These are phyloP conservation scores for Dothistroma septosporum DNA, from an alignment of 2,329 filamentous ascomycete genomes.

Conservation along the genomic window DNA sequence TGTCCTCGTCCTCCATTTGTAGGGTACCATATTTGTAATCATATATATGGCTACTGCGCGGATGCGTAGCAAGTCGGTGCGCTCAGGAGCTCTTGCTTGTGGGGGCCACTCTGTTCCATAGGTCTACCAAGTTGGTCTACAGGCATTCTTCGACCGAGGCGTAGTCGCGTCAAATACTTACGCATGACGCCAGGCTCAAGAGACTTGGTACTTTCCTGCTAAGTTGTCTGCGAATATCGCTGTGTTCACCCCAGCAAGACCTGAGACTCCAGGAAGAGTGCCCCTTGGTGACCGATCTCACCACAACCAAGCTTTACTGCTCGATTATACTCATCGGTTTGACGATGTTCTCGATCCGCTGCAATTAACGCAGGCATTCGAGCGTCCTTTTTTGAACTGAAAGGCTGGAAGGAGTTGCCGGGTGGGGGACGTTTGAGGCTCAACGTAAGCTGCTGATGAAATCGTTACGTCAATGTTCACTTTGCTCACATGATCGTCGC, in stretches of 20 bases:
- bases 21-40: too few species aligned
- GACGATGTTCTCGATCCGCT: conserved; percentile 18
- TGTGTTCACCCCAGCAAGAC: not conserved
- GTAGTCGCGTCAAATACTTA: too few species aligned
- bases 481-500: not conserved
- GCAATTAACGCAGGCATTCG: conserved; percentile 13
- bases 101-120: too few species aligned
- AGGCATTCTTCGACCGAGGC: too few species aligned
- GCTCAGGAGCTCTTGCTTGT: too few species aligned
- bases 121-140: too few species aligned
- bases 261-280: not conserved
- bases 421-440: conserved; percentile 38
- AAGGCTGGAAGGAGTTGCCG: conserved; percentile 75
- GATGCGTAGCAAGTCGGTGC: too few species aligned
- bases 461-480: not conserved
- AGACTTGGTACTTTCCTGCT: not conserved
- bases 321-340: conserved; percentile 18
- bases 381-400: conserved; percentile 42
- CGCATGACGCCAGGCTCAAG: too few species aligned
- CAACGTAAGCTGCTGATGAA: conserved; percentile 13
- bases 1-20: too few species aligned
- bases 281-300: conserved; percentile 8
- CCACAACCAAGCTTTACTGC: conserved; percentile 7
- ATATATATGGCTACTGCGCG: too few species aligned
- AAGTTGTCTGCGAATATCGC: not conserved